These are phyloP conservation scores for Babesia ovis DNA, from an alignment of 169 alveolate genomes.

Conservation along the genomic window DNA sequence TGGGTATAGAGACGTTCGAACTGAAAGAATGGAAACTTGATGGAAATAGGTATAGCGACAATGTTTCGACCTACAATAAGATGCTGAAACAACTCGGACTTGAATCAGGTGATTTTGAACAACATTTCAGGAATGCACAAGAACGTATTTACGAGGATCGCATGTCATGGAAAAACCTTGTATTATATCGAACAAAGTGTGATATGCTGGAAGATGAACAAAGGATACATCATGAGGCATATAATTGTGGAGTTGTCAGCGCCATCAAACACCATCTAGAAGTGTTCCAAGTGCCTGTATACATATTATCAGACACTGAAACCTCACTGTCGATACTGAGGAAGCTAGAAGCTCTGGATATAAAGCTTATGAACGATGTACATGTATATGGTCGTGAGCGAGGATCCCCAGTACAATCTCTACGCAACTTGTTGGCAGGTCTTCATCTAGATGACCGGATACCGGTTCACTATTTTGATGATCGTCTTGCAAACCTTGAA, in stretches of 20 bases:
- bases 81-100: slow-evolving; percentile 6
- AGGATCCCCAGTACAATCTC: not conserved
- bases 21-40: slow-evolving; percentile 20
- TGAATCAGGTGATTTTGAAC: not conserved
- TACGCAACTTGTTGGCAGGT: not conserved
- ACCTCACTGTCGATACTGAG: not conserved
- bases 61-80: slow-evolving; percentile 15
- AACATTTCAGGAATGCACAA: not conserved
- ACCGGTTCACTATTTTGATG: slow-evolving; percentile 62
- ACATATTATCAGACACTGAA: slow-evolving; percentile 38
- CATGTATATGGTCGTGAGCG: slow-evolving; percentile 37
- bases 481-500: slow-evolving; percentile 20
- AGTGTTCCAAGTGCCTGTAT: slow-evolving; percentile 49
- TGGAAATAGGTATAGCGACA: not conserved
- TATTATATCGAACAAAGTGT: slow-evolving; percentile 47
- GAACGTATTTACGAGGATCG: not conserved
- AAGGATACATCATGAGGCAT: slow-evolving; percentile 46
- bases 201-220: slow-evolving; percentile 10
- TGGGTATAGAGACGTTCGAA: slow-evolving; percentile 28
- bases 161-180: not conserved
- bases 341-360: slow-evolving; percentile 27
- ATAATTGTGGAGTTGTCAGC: slow-evolving; percentile 34
- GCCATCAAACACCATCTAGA: slow-evolving; percentile 42
- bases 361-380: not conserved
- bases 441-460: slow-evolving; percentile 32